Evolutionary conservation across 352 stramenopile species (phyloP).

Genomic region (Globisporangium paroecandrum): DNA sequence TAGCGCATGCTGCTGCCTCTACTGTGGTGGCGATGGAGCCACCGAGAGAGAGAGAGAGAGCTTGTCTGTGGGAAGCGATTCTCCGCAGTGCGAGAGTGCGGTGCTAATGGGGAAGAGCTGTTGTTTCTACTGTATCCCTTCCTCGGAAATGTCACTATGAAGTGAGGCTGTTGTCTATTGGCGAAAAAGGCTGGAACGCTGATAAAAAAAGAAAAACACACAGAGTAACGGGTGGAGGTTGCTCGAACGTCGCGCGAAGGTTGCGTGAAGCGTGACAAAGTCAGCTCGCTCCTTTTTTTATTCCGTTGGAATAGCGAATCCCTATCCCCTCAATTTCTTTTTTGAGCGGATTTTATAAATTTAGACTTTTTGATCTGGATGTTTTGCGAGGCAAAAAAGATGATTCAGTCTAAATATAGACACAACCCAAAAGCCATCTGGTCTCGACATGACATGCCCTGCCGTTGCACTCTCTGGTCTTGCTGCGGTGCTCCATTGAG

Average conservation of each 20-base stretch:
- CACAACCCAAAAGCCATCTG: background rate
- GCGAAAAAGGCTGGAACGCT: background rate
- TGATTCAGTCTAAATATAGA: background rate
- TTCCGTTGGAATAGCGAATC: background rate
- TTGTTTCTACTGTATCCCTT: no score
- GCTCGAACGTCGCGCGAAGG: background rate
- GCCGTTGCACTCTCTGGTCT: background rate
- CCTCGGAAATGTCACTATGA: background rate
- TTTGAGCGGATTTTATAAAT: background rate
- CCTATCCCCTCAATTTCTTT: background rate
- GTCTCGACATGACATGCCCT: background rate
- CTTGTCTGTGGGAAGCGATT: background rate
- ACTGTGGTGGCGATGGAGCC: background rate
- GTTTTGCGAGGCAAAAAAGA: no score
- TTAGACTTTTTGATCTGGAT: background rate
- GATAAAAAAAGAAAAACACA: background rate
- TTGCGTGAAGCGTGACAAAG: constrained; percentile 4
- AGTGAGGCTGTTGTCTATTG: background rate
- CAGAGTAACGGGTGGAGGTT: background rate
- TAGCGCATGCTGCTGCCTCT: background rate
- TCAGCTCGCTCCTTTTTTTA: background rate
- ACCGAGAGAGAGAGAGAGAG: background rate
- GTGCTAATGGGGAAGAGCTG: background rate
- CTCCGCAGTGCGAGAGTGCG: background rate
- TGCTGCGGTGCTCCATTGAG: background rate